Base-by-base conservation (phyloP, 805 yeast species). In the Barnettozyma pratensis region DNA sequence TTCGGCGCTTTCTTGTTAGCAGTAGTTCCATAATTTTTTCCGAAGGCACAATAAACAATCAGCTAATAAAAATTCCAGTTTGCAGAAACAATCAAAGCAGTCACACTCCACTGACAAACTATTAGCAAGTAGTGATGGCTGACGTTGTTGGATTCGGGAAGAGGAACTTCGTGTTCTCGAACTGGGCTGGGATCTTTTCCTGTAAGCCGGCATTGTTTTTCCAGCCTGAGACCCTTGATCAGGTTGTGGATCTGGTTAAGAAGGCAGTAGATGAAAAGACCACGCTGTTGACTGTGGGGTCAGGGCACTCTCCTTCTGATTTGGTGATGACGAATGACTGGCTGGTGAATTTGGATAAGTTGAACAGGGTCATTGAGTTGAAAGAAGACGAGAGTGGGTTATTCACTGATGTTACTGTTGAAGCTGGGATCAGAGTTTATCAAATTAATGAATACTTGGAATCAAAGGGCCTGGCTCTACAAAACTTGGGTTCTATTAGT, bases 241-340 rank as follows among this genome's bases (percentile, higher is more conserved):
- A 91, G 57, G 81, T 92, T 44, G 72, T 73, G 48, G 73, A 69
- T 19, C 72, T 92, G 47, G 88, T 92, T 31, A 71, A 76, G 35
- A 72, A 73, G 49, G 98, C 98, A 4, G 71, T 77, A 42, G 60
- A 67, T 41, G 62, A 71, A 27, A 70, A 74, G 19, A 84, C 81
- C 56, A 86, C 96, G 14, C 68, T 92, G 47, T 83, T 87, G 75
- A 80, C 87, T 2, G 91, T 87, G 7, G 99, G 99, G 0, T 81
- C 96, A 0, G 97, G 96, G 32, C 98, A 94, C 64, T 90, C 97
- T 7, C 99, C 99, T 0, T 85, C 95, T 39, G 91, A 83, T 61
- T 69, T 94, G 68, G 88, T 96, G 46, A 83, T 90, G 85, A 86
- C 96, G 4, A 69, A 73, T 32, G 94, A 87, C 49, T 91, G 97